These are phyloP conservation scores for Cutaneotrichosporon cutaneum DNA, from an alignment of 1,284 basidiomycete species.

Conservation along the genomic window DNA sequence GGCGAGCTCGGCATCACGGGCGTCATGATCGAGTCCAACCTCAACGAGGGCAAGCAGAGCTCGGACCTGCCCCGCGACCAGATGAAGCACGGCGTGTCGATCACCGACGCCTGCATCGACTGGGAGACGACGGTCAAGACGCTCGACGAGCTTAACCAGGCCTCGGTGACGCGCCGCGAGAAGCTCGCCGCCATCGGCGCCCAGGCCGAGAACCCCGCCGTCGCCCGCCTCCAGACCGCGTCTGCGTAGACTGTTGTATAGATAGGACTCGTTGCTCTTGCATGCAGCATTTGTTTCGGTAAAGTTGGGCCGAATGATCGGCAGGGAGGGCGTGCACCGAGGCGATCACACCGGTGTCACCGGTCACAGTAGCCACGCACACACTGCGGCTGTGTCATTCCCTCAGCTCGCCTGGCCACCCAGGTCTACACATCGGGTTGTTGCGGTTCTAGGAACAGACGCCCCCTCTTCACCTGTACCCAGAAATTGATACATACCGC, in stretches of 20 bases:
- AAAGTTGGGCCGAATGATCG: not conserved
- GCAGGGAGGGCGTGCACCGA: no score
- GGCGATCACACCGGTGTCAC: no score
- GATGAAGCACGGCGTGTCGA: conserved; percentile 81
- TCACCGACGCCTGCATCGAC: conserved; percentile 88
- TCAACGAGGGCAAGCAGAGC: conserved; percentile 83
- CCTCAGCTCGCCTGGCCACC: no score
- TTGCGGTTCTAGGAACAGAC: no score
- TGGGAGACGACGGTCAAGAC: conserved; percentile 73
- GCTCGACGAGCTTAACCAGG: conserved; percentile 69
- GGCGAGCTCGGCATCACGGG: conserved; percentile 76
- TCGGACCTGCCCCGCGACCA: conserved; percentile 56
- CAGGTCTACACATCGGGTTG: no score
- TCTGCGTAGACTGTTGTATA: conserved; percentile 20
- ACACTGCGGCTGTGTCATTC: no score
- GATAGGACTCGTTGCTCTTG: conserved; percentile 4
- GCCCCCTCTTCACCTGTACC: no score
- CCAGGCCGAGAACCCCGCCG: conserved; percentile 6
- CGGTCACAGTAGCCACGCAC: no score
- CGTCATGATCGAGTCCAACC: conserved; percentile 91
- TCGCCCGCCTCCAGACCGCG: conserved; percentile 30
- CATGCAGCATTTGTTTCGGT: not conserved
- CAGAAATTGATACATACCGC: not conserved
- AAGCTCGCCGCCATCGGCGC: conserved; percentile 30
- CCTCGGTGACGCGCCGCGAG: conserved; percentile 41